Percentiles rank a stretch among this genome's conserved stretches.
phyloP scores from a whole-genome alignment of 768 basidiomycete genomes.

The Trametes gibbosa region DNA sequence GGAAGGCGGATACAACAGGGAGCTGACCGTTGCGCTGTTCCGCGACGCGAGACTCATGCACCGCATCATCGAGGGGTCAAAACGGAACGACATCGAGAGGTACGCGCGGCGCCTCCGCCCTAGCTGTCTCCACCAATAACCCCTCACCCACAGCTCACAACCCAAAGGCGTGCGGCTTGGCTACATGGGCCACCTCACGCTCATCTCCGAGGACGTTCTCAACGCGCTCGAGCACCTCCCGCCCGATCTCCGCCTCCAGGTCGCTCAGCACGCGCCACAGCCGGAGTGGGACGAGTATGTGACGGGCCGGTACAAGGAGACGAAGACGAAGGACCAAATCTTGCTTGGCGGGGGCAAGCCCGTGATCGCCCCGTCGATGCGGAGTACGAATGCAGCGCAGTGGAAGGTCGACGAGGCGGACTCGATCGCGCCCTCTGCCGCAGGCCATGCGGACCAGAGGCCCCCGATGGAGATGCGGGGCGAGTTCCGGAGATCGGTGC shows the following conservation, averaged over 20 bases:
- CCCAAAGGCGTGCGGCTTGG: slow-evolving; percentile 81
- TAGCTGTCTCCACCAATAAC: slow-evolving; percentile 2
- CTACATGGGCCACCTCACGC: slow-evolving; percentile 95
- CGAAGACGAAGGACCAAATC: slow-evolving; percentile 75
- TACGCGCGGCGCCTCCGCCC: slow-evolving; percentile 31
- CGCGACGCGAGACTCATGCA: slow-evolving; percentile 82
- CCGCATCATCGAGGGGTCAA: slow-evolving; percentile 84
- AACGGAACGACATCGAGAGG: slow-evolving; percentile 74
- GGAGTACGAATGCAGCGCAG: slow-evolving; percentile 62
- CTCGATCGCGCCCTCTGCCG: slow-evolving; percentile 20
- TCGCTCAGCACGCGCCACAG: slow-evolving; percentile 69
- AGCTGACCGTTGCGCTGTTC: slow-evolving; percentile 81
- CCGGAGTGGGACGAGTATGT: slow-evolving; percentile 91
- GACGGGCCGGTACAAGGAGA: slow-evolving; percentile 78
- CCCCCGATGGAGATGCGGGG: slow-evolving; percentile 38
- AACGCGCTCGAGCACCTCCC: slow-evolving; percentile 88
- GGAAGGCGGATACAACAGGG: slow-evolving; percentile 79
- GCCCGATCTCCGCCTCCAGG: slow-evolving; percentile 61
- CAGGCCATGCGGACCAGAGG: slow-evolving; percentile 16
- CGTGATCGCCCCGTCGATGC: slow-evolving; percentile 43
- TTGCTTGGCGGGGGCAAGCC: slow-evolving; percentile 88
- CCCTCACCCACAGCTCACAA: slow-evolving; percentile 46
- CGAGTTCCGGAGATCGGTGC: slow-evolving; percentile 56
- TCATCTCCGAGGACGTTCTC: slow-evolving; percentile 94
- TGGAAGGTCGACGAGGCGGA: slow-evolving; percentile 72